Conservation (phyloP, 2,329 filamentous ascomycete species). For the Calonectria hongkongensis region DNA sequence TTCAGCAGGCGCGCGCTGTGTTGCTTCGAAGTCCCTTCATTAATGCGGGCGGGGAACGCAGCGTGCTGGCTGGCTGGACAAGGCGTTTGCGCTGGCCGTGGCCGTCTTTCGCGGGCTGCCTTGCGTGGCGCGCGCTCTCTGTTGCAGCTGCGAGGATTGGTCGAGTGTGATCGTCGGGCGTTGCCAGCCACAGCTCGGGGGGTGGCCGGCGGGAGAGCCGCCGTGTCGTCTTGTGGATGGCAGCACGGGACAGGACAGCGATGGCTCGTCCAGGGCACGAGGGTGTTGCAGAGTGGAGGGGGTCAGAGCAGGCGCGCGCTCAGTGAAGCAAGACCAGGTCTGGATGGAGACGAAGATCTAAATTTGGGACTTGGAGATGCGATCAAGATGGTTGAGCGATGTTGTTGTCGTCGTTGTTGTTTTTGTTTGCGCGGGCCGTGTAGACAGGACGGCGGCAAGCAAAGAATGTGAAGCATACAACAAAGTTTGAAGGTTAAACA, state of each 20-base stretch:
- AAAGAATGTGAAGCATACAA: constrained; percentile 4
- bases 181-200: constrained; percentile 39
- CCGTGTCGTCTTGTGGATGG: constrained; percentile 14
- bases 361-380: constrained; percentile 38
- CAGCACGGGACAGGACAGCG: constrained; percentile 37
- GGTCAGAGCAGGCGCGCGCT: constrained; percentile 42
- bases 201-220: constrained; percentile 36
- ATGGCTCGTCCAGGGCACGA: constrained; percentile 25
- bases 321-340: constrained; percentile 40
- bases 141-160: constrained; percentile 32
- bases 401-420: constrained; percentile 6
- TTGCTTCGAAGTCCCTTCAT: constrained; percentile 19
- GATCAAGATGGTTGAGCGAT: constrained; percentile 22
- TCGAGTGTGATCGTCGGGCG: constrained; percentile 38
- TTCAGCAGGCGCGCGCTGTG: constrained; percentile 35
- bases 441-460: constrained; percentile 10
- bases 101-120: constrained; percentile 32
- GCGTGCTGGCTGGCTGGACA: constrained; percentile 33
- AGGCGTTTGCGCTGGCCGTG: constrained; percentile 16
- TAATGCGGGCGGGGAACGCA: constrained; percentile 27
- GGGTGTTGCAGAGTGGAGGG: constrained; percentile 28
- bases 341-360: constrained; percentile 28
- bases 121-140: constrained; percentile 42
- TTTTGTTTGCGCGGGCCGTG: constrained; percentile 23
- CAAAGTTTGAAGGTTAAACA: neutral